Evolutionary conservation across 495 filamentous ascomycete species (phyloP), one percentile per base, ranked within the genome.

Genomic region (Penicillium cataractarum): DNA sequence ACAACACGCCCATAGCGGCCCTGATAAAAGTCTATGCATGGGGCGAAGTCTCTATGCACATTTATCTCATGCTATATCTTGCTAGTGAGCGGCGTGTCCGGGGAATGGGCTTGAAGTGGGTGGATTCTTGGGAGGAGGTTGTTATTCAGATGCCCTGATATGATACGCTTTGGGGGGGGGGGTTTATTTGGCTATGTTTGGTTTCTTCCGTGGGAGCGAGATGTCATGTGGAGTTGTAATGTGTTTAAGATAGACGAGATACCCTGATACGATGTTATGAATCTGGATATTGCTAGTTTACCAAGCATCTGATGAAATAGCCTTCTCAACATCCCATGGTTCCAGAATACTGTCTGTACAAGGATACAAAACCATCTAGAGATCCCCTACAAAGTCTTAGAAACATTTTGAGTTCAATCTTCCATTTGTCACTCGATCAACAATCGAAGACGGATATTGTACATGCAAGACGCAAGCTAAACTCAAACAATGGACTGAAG

Each of bases 61-160:
- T 90, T 37, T 92, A 89, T 63, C 68, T 90, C 2, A 62, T 92
- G 17, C 62, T 92, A 2, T 90, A 86, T 62, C 63, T 92, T 7
- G 84, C 84, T 0, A 91, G 85, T 66, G 82, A 84, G 61, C 74
- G 86, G 21, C 76, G 79, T 57, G 76, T 90, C 19, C 75, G 80
- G 33, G 75, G 75, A 17, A 82, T 81, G 53, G 84, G 83, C 0
- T 75, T 78, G 24, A 69, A 73, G 53, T 92, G 90, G 90, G 67
- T 85, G 53, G 88, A 84, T 69, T 78, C 73, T 0, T 72, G 76
- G 8, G 86, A 84, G n/a, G 65, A 77, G 44, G 74, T 74, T 1
- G 77, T 89, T 15, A 74, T 84, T 24, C 64, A 75, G 52, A 81
- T 84, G 79, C 70, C 71, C 0, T 71, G 59, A 60, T 56, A 2